Evolutionary conservation across 2,329 filamentous ascomycete species (phyloP).

Genomic region (Cryphonectria radicalis): DNA sequence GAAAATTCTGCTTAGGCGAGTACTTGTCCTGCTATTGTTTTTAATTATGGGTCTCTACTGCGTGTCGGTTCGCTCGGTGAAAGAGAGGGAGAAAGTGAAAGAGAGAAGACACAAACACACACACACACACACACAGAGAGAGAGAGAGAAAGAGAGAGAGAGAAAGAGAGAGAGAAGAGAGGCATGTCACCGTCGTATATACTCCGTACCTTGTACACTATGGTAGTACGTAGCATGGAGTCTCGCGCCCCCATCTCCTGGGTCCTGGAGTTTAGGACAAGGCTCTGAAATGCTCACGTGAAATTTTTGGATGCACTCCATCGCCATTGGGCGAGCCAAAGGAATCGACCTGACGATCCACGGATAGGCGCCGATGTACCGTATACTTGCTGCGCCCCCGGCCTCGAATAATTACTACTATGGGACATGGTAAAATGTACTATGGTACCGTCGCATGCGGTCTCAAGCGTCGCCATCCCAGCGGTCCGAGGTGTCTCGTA

Average conservation of each 20-base stretch:
- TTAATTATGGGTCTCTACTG: background rate
- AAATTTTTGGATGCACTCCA: slow-evolving; percentile 12
- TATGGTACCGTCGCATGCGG: background rate
- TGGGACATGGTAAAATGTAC: background rate
- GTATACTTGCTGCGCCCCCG: background rate
- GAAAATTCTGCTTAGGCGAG: background rate
- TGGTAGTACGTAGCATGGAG: background rate
- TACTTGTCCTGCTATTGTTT: background rate
- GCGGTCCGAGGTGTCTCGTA: background rate
- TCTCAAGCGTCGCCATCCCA: background rate
- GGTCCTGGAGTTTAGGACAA: background rate
- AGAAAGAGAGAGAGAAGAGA: background rate
- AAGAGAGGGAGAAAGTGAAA: background rate
- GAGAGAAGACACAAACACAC: background rate
- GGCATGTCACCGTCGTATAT: background rate
- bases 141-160: too few species aligned
- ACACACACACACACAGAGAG: too few species aligned
- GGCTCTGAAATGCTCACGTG: slow-evolving; percentile 15
- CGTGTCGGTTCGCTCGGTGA: background rate
- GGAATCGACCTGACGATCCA: background rate
- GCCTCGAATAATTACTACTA: background rate
- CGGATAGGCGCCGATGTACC: slow-evolving; percentile 9
- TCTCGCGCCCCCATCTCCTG: background rate
- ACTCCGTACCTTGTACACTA: background rate
- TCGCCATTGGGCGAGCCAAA: slow-evolving; percentile 7